A percentile compares a stretch with the other conserved stretches of the same genome.
phyloP scores from a whole-genome alignment of 2,329 filamentous ascomycete species.

The Curvularia sp. region DNA sequence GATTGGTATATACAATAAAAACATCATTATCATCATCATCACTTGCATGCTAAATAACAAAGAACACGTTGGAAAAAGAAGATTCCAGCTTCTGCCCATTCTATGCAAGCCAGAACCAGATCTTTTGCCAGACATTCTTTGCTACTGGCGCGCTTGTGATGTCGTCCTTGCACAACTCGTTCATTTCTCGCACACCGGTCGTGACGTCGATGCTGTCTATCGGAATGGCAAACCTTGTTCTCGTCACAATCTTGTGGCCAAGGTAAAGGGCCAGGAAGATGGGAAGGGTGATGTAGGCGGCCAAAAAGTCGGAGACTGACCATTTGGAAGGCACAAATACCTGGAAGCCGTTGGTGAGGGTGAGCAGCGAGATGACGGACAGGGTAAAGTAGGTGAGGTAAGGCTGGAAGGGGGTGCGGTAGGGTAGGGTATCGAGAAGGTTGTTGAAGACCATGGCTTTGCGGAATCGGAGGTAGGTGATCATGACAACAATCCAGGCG shows the following conservation, averaged over 20 bases:
- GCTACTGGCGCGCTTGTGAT: conserved; percentile 41
- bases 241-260: conserved; percentile 45
- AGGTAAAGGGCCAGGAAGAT: conserved; percentile 47
- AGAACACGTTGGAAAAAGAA: neutral
- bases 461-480: conserved; percentile 68
- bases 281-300: conserved; percentile 57
- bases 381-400: conserved; percentile 66
- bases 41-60: neutral
- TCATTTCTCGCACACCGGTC: conserved; percentile 48
- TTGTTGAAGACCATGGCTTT: conserved; percentile 56
- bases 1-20: neutral
- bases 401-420: conserved; percentile 57
- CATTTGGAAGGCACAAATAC: conserved; percentile 64
- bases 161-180: conserved; percentile 45
- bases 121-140: conserved; percentile 44
- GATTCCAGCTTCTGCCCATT: neutral
- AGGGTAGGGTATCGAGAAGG: conserved; percentile 64
- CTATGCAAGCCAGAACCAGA: conserved; percentile 51
- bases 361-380: conserved; percentile 54
- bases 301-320: conserved; percentile 59
- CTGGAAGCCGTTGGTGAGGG: conserved; percentile 48
- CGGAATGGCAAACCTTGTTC: conserved; percentile 39
- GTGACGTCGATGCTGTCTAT: conserved; percentile 43
- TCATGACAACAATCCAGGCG: conserved; percentile 63
- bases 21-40: neutral